These are phyloP conservation scores for Acorus gramineus DNA, from an alignment of 106 monocot genomes.

Conservation along the genomic window DNA sequence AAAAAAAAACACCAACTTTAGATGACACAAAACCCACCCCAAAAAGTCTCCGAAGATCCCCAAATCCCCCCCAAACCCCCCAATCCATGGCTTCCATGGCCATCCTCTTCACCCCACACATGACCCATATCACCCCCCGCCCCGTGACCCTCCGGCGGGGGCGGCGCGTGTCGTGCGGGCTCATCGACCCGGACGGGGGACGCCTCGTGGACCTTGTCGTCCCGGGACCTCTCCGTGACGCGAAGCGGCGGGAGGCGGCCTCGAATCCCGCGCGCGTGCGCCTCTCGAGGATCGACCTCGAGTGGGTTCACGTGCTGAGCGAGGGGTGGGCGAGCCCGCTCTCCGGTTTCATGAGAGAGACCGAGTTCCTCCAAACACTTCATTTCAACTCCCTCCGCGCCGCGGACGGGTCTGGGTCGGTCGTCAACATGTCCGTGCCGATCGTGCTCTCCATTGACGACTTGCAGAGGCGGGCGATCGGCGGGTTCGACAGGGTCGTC, in stretches of 20 bases:
- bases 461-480: slow-evolving; percentile 55
- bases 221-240: slow-evolving; percentile 30
- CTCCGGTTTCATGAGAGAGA: slow-evolving; percentile 85
- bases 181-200: slow-evolving; percentile 94
- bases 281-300: slow-evolving; percentile 53
- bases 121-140: neutral
- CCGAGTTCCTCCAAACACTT: slow-evolving; percentile 99
- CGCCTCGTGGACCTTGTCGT: slow-evolving; percentile 64
- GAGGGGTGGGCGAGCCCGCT: slow-evolving; percentile 99
- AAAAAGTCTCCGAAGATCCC: too few species aligned
- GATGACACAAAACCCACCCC: too few species aligned
- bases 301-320: slow-evolving; percentile 96
- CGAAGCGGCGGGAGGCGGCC: slow-evolving; percentile 37
- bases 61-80: too few species aligned
- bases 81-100: slow-evolving; percentile 18
- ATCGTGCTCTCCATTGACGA: slow-evolving; percentile 92
- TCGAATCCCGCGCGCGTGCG: slow-evolving; percentile 19
- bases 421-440: slow-evolving; percentile 93
- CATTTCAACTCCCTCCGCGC: slow-evolving; percentile 87
- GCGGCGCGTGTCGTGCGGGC: slow-evolving; percentile 13
- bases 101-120: slow-evolving; percentile 1
- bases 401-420: slow-evolving; percentile 30
- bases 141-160: neutral
- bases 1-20: too few species aligned
- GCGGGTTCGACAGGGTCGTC: slow-evolving; percentile 27